Conservation (phyloP, 495 filamentous ascomycete genomes). For the Terfezia claveryi region DNA sequence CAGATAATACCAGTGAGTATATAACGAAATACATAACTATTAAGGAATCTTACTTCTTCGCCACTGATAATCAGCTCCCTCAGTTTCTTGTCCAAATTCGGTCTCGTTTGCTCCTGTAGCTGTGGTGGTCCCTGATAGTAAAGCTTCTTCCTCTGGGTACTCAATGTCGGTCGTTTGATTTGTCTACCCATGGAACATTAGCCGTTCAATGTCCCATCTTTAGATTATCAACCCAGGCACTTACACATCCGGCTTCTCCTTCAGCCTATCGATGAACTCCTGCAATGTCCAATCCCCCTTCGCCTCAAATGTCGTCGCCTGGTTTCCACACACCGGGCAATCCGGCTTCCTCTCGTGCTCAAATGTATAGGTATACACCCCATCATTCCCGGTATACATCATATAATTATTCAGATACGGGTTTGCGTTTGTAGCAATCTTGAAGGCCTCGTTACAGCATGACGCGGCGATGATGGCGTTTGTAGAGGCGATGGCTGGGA, state of each 20-base stretch:
- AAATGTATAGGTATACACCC: slow-evolving; percentile 93
- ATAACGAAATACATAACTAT: too few relatives aligned
- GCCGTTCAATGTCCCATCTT: not conserved
- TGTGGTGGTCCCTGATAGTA: slow-evolving; percentile 71
- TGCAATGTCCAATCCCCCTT: slow-evolving; percentile 51
- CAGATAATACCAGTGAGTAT: not conserved
- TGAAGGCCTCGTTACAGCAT: slow-evolving; percentile 92
- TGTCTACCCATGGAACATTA: slow-evolving; percentile 21
- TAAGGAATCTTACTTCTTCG: slow-evolving; percentile 27
- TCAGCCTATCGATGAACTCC: slow-evolving; percentile 69
- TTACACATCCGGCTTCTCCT: slow-evolving; percentile 52
- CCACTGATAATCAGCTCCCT: slow-evolving; percentile 39
- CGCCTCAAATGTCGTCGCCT: slow-evolving; percentile 48
- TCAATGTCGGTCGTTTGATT: slow-evolving; percentile 72
- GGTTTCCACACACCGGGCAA: slow-evolving; percentile 80
- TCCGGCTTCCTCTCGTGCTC: slow-evolving; percentile 75
- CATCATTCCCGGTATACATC: slow-evolving; percentile 95
- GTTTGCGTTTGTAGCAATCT: slow-evolving; percentile 64
- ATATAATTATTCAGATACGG: slow-evolving; percentile 86
- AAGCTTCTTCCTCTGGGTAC: slow-evolving; percentile 58
- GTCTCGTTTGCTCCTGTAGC: slow-evolving; percentile 57
- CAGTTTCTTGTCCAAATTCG: slow-evolving; percentile 57
- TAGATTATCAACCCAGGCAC: slow-evolving; percentile 3
- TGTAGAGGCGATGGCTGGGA: slow-evolving; percentile 92
- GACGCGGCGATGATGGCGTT: slow-evolving; percentile 90